These are phyloP conservation scores for Apiospora koreana DNA, from an alignment of 2,329 filamentous ascomycete genomes.

Conservation along the genomic window DNA sequence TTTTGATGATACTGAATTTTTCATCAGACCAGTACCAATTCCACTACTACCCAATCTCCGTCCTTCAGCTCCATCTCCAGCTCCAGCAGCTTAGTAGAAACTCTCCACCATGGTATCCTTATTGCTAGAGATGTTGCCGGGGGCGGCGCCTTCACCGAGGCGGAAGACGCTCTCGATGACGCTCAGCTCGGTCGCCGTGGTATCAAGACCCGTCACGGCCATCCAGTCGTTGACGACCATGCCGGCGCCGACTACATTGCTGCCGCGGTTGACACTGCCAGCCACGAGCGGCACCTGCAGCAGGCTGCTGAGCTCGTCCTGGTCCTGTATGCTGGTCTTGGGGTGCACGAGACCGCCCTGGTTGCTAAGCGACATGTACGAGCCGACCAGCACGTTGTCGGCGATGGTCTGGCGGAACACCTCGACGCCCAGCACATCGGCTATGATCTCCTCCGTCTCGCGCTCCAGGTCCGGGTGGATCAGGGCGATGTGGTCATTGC, in stretches of 20 bases:
- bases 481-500: constrained; percentile 95
- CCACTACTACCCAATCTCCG: not conserved
- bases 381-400: constrained; percentile 94
- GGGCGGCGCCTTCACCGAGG: constrained; percentile 81
- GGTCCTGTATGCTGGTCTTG: constrained; percentile 95
- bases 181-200: constrained; percentile 94
- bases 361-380: constrained; percentile 95
- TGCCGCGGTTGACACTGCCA: constrained; percentile 89
- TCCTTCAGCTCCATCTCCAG: not conserved
- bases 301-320: constrained; percentile 92
- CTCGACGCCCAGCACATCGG: constrained; percentile 87
- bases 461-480: constrained; percentile 96
- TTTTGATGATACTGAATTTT: not conserved
- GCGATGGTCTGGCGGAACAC: constrained; percentile 94
- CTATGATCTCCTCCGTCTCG: constrained; percentile 98
- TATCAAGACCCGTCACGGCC: constrained; percentile 89
- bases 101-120: constrained; percentile 99
- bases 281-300: constrained; percentile 95
- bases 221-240: constrained; percentile 99
- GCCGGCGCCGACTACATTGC: constrained; percentile 90
- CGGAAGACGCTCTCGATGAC: constrained; percentile 97
- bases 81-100: constrained; percentile 71
- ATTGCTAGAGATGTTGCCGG: constrained; percentile 78
- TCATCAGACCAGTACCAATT: not conserved
- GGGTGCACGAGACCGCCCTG: constrained; percentile 96